Evolutionary conservation across 345 rosid genomes (phyloP).

Genomic region (Eucalyptus cloeziana): DNA sequence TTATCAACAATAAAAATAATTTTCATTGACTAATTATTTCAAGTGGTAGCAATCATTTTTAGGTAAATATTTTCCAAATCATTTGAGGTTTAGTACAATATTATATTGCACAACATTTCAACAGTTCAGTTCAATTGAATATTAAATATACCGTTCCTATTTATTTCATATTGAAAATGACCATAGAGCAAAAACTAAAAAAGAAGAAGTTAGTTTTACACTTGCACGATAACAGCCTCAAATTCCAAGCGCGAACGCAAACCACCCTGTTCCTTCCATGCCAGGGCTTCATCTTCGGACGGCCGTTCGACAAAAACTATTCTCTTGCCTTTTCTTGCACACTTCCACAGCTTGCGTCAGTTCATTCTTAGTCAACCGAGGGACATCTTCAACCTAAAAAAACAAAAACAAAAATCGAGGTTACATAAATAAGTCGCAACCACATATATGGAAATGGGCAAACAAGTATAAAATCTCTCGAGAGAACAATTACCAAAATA

Average conservation of each 20-base stretch:
- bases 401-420: too few species aligned
- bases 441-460: too few species aligned
- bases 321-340: background rate
- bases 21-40: too few species aligned
- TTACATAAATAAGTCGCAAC: too few species aligned
- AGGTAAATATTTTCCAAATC: too few species aligned
- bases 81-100: rapidly evolving
- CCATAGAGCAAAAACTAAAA: background rate
- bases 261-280: background rate
- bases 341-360: background rate
- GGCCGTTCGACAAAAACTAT: background rate
- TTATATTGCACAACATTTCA: background rate
- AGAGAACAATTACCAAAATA: too few species aligned
- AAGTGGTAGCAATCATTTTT: rapidly evolving
- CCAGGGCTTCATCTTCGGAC: background rate
- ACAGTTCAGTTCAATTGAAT: background rate
- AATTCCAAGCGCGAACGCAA: background rate
- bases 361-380: background rate
- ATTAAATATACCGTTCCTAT: background rate
- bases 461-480: too few species aligned
- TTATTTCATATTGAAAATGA: background rate
- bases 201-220: background rate
- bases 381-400: too few species aligned
- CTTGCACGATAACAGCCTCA: background rate
- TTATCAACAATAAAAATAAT: rapidly evolving